Evolutionary conservation across 345 rosid species (phyloP).

Genomic region (Theobroma cacao): DNA sequence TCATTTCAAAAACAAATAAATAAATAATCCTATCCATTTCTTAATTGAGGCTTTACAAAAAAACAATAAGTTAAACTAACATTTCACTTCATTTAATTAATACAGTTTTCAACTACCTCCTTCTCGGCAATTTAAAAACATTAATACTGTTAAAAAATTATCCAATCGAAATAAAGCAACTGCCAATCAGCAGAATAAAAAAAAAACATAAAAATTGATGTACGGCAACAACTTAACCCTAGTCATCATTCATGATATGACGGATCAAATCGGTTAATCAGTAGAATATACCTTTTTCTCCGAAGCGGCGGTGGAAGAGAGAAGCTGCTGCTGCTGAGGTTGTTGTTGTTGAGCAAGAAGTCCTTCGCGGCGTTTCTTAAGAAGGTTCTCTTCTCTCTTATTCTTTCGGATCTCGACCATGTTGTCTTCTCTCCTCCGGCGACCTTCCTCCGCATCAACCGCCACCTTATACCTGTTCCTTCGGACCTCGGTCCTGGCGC

Average conservation of each 20-base stretch:
- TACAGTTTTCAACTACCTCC: neutral
- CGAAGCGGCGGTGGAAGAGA: conserved; percentile 29
- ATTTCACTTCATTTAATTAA: neutral
- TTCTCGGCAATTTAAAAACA: neutral
- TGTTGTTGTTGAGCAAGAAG: conserved; percentile 27
- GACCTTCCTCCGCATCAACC: conserved; percentile 76
- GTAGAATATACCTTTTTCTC: conserved; percentile 39
- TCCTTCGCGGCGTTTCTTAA: conserved; percentile 76
- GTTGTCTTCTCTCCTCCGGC: conserved; percentile 77
- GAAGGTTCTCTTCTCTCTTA: conserved; percentile 69
- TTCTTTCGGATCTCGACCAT: conserved; percentile 92
- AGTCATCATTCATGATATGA: conserved; percentile 6
- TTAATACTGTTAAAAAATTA: neutral
- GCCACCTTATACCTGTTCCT: conserved; percentile 69
- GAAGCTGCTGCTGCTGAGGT: conserved; percentile 26
- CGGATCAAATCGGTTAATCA: conserved; percentile 2
- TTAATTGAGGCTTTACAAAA: neutral
- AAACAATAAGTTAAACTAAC: neutral
- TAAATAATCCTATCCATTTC: neutral
- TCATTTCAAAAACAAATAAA: neutral
- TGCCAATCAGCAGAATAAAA: neutral
- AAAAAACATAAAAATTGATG: neutral
- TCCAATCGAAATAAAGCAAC: neutral
- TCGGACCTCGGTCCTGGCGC: conserved; percentile 66
- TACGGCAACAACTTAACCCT: conserved; percentile 8